Evolutionary conservation across 176 grass and related monocot species (phyloP), one percentile per base, ranked within the genome.

Genomic region (Pontederia crassipes): DNA sequence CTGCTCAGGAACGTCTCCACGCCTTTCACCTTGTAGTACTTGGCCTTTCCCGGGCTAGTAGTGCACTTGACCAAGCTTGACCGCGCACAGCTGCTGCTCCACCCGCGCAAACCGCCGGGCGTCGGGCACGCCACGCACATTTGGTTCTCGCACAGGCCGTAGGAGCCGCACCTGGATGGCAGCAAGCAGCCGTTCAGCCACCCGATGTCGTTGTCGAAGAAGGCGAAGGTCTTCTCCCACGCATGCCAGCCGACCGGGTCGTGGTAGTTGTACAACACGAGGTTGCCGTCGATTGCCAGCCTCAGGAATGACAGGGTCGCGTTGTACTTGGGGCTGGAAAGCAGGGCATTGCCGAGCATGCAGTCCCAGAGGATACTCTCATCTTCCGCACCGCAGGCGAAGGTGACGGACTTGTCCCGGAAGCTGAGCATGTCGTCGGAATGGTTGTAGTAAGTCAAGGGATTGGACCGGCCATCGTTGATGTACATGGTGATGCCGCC

Each of bases 361-460:
- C 72, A 40, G 47, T 80, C 62, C 52, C 72, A 80, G 12, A 64
- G 62, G 29, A 80, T 74, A 6, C 48, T 49, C 45, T 80, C 77
- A 9, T 80, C 49, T 1, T 80, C 70, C 8, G 77, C 70, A 52
- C 32, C 70, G 57, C 57, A 61, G 14, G 62, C 63, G 17, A 80
- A 74, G 52, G 51, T 54, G 28, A 74, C 72, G 26, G 57, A 59
- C 32, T 68, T 60, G 11, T 64, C 70, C 8, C 35, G 29, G 71
- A 80, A 80, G 57, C 49, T 24, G 11, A 80, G 27, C 27, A 55
- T 47, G 11, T 64, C 64, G 13, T 80, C 78, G 4, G 78, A 80
- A 71, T 74, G 74, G 71, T 80, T 74, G 56, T 74, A 80, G 53
- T 80, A 80, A 28, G 70, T 14, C 18, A 80, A 70, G 9, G 65